Evolutionary conservation across 1,284 basidiomycete genomes (phyloP).

Genomic region (Marasmius oreades): DNA sequence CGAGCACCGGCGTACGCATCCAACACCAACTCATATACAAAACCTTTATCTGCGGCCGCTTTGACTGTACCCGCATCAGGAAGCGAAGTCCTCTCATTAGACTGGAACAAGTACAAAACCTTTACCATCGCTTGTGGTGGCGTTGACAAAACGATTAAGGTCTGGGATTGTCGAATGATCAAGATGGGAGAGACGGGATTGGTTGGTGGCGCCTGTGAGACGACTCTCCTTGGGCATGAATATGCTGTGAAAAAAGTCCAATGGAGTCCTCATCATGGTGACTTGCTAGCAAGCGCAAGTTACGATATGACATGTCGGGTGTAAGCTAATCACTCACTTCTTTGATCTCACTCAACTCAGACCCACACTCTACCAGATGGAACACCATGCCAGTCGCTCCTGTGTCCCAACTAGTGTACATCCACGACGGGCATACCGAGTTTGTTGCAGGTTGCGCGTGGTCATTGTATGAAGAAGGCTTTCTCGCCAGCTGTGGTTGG

Average conservation of each 20-base stretch:
- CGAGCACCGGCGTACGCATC: constrained; percentile 60
- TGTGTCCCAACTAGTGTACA: constrained; percentile 55
- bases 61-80: constrained; percentile 70
- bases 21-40: constrained; percentile 50
- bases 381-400: constrained; percentile 51
- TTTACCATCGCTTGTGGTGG: constrained; percentile 77
- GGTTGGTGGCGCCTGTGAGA: constrained; percentile 69
- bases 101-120: constrained; percentile 92
- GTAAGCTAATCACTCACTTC: constrained; percentile 44
- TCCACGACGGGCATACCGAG: constrained; percentile 89
- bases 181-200: constrained; percentile 47
- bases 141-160: constrained; percentile 76
- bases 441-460: constrained; percentile 92
- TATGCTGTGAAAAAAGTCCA: constrained; percentile 80
- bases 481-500: constrained; percentile 89
- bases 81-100: constrained; percentile 73
- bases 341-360: constrained; percentile 8
- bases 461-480: constrained; percentile 83
- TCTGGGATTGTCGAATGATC: constrained; percentile 87
- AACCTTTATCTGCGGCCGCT: constrained; percentile 59
- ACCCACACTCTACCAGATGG: constrained; percentile 46
- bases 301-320: constrained; percentile 97
- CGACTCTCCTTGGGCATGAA: constrained; percentile 71
- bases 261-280: constrained; percentile 69
- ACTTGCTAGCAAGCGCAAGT: constrained; percentile 78